Conservation (phyloP, 768 basidiomycete species). For the Podaxis mareebaensis region DNA sequence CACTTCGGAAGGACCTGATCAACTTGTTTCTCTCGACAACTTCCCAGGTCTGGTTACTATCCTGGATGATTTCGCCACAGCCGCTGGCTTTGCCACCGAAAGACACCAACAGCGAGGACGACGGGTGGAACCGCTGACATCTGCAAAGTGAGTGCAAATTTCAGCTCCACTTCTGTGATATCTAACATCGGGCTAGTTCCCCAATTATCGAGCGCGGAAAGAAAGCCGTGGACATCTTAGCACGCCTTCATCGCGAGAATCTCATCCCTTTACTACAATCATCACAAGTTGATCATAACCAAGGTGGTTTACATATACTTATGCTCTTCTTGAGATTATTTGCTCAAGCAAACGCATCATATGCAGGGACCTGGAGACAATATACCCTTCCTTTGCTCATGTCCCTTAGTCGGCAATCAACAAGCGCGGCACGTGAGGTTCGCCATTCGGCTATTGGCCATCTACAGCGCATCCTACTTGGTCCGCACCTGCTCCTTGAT, state of each 20-base stretch:
- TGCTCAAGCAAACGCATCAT: not conserved
- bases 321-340: not conserved
- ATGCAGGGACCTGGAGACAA: constrained; percentile 67
- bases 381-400: constrained; percentile 74
- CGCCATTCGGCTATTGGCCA: constrained; percentile 79
- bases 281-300: constrained; percentile 38
- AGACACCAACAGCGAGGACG: constrained; percentile 55
- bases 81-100: constrained; percentile 61
- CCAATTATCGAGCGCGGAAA: constrained; percentile 79
- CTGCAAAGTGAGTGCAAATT: constrained; percentile 46
- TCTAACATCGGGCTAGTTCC: constrained; percentile 46
- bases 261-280: constrained; percentile 59
- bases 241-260: constrained; percentile 61
- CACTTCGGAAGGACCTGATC: constrained; percentile 59
- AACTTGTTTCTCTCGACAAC: constrained; percentile 74
- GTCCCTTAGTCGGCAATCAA: constrained; percentile 77
- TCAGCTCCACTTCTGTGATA: constrained; percentile 9
- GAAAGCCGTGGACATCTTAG: constrained; percentile 79
- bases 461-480: constrained; percentile 82
- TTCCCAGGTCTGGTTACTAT: constrained; percentile 76
- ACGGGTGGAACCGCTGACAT: constrained; percentile 48
- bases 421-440: constrained; percentile 81
- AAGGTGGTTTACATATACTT: constrained; percentile 35
- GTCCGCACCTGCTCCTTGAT: constrained; percentile 66
- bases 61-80: constrained; percentile 83